These are phyloP conservation scores for Hymenoscyphus linearis DNA, from an alignment of 2,329 filamentous ascomycete genomes.

Conservation along the genomic window DNA sequence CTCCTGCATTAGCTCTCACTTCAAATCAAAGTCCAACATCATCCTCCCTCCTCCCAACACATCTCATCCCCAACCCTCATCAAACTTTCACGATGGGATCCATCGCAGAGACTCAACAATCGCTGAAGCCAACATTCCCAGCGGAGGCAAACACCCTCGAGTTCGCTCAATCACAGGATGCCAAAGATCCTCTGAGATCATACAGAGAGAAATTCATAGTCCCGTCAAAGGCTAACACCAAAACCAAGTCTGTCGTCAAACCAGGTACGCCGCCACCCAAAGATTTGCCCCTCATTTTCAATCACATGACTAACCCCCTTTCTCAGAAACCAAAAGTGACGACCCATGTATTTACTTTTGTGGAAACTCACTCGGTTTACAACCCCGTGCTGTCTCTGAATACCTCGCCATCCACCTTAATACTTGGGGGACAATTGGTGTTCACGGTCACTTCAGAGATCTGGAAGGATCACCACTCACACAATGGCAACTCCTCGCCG, in stretches of 20 bases:
- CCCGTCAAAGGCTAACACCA: conserved; percentile 67
- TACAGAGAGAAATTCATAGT: conserved; percentile 71
- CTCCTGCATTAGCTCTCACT: neutral
- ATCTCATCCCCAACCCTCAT: neutral
- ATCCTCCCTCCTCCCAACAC: neutral
- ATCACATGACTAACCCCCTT: conserved; percentile 14
- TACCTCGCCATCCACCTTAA: conserved; percentile 69
- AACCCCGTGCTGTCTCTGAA: conserved; percentile 62
- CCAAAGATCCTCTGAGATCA: conserved; percentile 52
- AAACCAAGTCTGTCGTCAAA: conserved; percentile 51
- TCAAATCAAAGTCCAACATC: neutral
- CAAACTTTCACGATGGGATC: conserved; percentile 25
- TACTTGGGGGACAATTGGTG: conserved; percentile 80
- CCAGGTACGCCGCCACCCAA: conserved; percentile 23
- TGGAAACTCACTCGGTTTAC: conserved; percentile 83
- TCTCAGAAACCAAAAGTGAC: conserved; percentile 15
- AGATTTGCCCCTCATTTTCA: neutral
- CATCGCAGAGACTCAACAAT: conserved; percentile 17
- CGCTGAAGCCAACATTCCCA: conserved; percentile 40
- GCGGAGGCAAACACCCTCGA: conserved; percentile 41
- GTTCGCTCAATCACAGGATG: conserved; percentile 52
- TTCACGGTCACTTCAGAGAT: conserved; percentile 74
- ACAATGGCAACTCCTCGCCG: conserved; percentile 75
- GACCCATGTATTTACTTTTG: conserved; percentile 69
- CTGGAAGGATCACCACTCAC: conserved; percentile 63